These are phyloP conservation scores for Celoporthe dispersa DNA, from an alignment of 2,329 filamentous ascomycete genomes.

Conservation along the genomic window DNA sequence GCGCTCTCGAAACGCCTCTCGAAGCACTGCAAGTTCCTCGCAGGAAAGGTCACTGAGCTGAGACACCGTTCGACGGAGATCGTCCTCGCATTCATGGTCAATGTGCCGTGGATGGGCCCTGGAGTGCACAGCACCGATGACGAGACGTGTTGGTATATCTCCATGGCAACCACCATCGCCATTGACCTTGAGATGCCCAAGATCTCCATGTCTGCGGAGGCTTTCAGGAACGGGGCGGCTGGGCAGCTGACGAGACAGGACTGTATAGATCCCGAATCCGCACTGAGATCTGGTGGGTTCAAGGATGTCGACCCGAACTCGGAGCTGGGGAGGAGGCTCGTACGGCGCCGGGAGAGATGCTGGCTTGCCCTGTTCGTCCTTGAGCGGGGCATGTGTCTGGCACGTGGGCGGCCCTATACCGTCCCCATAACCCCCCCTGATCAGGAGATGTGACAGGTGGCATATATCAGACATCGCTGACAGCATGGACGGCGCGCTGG, in stretches of 20 bases:
- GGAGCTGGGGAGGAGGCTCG: constrained; percentile 61
- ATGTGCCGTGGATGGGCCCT: constrained; percentile 76
- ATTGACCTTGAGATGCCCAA: constrained; percentile 74
- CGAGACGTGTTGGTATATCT: constrained; percentile 73
- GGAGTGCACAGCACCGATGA: constrained; percentile 71
- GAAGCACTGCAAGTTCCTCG: constrained; percentile 66
- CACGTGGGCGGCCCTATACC: constrained; percentile 70
- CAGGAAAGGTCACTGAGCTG: constrained; percentile 62
- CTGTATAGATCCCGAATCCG: constrained; percentile 69
- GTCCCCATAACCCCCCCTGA: constrained; percentile 68
- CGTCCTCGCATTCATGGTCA: constrained; percentile 75
- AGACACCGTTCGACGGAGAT: constrained; percentile 74
- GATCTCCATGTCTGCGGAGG: constrained; percentile 61
- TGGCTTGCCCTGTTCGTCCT: constrained; percentile 76
- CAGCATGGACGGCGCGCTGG: constrained; percentile 70
- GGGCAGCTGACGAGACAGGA: constrained; percentile 64
- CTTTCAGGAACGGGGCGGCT: constrained; percentile 48
- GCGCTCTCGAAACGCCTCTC: constrained; percentile 69
- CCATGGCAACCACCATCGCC: constrained; percentile 70
- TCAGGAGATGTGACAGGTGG: constrained; percentile 72
- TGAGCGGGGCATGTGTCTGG: constrained; percentile 73
- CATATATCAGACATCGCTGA: constrained; percentile 67
- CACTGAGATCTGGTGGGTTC: constrained; percentile 71
- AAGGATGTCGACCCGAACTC: constrained; percentile 64
- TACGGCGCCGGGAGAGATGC: constrained; percentile 68